A percentile compares a stretch with the other conserved stretches of the same genome.
Conservation (phyloP, 2,329 filamentous ascomycete genomes). For the Neonectria magnoliae region DNA sequence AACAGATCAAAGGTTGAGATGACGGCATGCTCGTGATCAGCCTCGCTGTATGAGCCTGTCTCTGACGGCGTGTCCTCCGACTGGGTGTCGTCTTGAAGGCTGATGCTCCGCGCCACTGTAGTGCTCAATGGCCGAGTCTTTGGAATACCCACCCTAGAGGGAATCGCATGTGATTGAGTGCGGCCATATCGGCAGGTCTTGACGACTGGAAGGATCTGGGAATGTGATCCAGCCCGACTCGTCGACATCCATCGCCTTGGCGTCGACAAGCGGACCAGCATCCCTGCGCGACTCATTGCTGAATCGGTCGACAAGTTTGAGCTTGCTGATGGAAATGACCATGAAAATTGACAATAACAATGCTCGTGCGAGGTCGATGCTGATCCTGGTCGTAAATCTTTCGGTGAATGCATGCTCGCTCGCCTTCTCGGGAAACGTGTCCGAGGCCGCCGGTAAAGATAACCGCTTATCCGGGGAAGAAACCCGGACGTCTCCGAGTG, state of each 20-base stretch:
- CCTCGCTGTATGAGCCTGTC: conserved; percentile 53
- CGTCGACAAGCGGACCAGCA: not conserved
- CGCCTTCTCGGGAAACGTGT: not conserved
- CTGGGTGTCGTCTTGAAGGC: not conserved
- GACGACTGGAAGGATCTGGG: not conserved
- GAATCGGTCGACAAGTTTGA: not conserved
- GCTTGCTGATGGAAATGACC: not conserved
- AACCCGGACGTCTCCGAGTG: not conserved
- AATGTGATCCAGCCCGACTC: not conserved
- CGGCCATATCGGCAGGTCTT: not conserved
- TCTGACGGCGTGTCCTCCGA: not conserved
- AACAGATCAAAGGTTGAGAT: conserved; percentile 63
- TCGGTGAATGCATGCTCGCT: not conserved
- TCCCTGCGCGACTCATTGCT: not conserved
- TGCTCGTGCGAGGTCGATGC: not conserved
- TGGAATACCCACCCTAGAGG: not conserved
- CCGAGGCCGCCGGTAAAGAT: not conserved
- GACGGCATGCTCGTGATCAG: conserved; percentile 61
- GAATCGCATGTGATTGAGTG: not conserved
- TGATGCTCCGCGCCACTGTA: not conserved
- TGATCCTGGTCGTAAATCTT: not conserved
- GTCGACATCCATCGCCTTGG: not conserved
- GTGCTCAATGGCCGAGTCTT: not conserved
- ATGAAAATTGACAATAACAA: not conserved
- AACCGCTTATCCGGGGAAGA: not conserved